These are phyloP conservation scores for Oidiodendron maius DNA, from an alignment of 495 filamentous ascomycete species.

Conservation along the genomic window DNA sequence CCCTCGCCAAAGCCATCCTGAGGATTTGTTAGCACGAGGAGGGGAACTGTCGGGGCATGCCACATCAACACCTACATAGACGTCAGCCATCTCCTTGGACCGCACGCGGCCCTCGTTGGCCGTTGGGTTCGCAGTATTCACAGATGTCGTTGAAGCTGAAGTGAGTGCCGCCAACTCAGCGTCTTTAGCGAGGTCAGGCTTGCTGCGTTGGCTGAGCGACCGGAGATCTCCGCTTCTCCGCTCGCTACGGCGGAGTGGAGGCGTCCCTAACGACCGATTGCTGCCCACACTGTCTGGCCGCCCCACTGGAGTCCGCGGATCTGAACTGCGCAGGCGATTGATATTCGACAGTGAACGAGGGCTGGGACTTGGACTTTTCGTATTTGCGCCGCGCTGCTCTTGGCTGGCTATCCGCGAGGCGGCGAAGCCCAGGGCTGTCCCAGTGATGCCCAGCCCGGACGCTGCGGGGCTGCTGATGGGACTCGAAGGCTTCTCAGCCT, in stretches of 20 bases:
- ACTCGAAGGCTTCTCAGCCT: slow-evolving; percentile 15
- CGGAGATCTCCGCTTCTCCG: slow-evolving; percentile 76
- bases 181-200: slow-evolving; percentile 24
- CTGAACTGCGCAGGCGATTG: slow-evolving; percentile 50
- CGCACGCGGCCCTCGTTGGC: slow-evolving; percentile 84
- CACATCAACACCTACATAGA: slow-evolving; percentile 96
- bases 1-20: slow-evolving; percentile 95
- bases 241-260: slow-evolving; percentile 64
- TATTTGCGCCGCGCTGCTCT: slow-evolving; percentile 18
- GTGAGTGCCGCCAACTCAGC: slow-evolving; percentile 10
- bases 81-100: slow-evolving; percentile 80
- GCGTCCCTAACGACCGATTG: slow-evolving; percentile 48
- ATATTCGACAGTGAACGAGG: too few relatives aligned
- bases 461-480: slow-evolving; percentile 10
- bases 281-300: slow-evolving; percentile 57
- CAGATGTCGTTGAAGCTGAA: slow-evolving; percentile 34
- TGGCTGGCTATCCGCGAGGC: slow-evolving; percentile 16
- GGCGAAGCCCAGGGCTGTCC: slow-evolving; percentile 18
- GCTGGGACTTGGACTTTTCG: slow-evolving; percentile 24
- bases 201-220: slow-evolving; percentile 53
- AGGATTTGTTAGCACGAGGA: slow-evolving; percentile 5
- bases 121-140: slow-evolving; percentile 64
- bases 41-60: too few relatives aligned
- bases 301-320: slow-evolving; percentile 35
- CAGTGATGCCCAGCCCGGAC: slow-evolving; percentile 11